These are phyloP conservation scores for Berberis vulgaris DNA, from an alignment of 164 flowering plant genomes.

Conservation along the genomic window DNA sequence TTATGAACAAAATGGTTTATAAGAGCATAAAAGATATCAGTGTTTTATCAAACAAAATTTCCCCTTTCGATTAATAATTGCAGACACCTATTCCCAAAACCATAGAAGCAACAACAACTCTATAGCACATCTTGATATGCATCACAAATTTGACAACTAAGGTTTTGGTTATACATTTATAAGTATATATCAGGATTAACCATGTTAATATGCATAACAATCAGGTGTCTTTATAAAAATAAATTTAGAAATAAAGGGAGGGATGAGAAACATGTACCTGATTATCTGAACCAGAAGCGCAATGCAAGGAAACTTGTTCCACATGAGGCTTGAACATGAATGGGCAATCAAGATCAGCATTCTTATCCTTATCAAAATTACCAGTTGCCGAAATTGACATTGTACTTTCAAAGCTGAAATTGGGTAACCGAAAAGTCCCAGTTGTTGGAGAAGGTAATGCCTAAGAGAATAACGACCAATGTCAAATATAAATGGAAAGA, in stretches of 20 bases:
- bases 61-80: too few species aligned
- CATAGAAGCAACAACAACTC: too few species aligned
- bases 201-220: neutral
- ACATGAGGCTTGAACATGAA: conserved; percentile 28
- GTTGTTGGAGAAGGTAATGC: conserved; percentile 66
- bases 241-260: neutral
- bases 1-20: too few species aligned
- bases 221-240: neutral
- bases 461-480: conserved; percentile 6
- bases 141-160: too few species aligned
- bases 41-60: too few species aligned
- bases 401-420: conserved; percentile 21
- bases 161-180: too few species aligned
- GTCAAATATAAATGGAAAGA: neutral
- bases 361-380: conserved; percentile 18
- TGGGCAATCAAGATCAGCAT: conserved; percentile 17
- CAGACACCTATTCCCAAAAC: too few species aligned
- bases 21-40: too few species aligned
- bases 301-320: conserved; percentile 15
- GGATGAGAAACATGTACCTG: conserved; percentile 24
- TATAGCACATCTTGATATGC: too few species aligned
- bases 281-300: conserved; percentile 15
- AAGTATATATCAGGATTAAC: too few species aligned
- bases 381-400: conserved; percentile 14
- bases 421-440: conserved; percentile 38